Conservation (phyloP, 768 basidiomycete genomes). For the Phanerochaete carnosa region DNA sequence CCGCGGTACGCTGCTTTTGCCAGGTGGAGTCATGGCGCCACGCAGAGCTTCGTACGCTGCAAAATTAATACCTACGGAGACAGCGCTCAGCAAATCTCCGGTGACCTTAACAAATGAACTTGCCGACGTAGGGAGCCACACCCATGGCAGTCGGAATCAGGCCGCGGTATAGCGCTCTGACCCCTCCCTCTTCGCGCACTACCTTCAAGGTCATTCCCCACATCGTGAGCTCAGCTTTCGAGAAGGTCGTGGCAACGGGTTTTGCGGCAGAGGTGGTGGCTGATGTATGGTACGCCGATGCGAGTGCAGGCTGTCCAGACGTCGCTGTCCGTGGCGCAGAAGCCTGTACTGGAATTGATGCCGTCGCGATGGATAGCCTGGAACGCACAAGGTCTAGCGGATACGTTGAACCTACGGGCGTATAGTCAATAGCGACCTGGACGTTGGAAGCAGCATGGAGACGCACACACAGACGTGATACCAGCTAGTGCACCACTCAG, state of each 20-base stretch:
- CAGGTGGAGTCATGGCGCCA: conserved; percentile 77
- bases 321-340: conserved; percentile 24
- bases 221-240: conserved; percentile 61
- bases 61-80: conserved; percentile 69
- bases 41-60: conserved; percentile 87
- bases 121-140: conserved; percentile 79
- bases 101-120: conserved; percentile 7
- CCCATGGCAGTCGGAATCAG: conserved; percentile 81
- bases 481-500: conserved; percentile 89
- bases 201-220: conserved; percentile 90
- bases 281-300: conserved; percentile 58
- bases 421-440: not conserved
- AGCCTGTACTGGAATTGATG: conserved; percentile 51
- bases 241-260: conserved; percentile 34
- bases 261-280: conserved; percentile 29
- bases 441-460: not conserved
- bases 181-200: conserved; percentile 87
- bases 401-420: conserved; percentile 68
- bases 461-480: conserved; percentile 90
- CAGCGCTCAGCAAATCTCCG: conserved; percentile 1
- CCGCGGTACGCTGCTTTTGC: conserved; percentile 59
- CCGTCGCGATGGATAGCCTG: conserved; percentile 88
- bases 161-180: conserved; percentile 84
- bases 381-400: conserved; percentile 93
- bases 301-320: conserved; percentile 32